Percentiles rank a stretch among this genome's conserved stretches.
Conservation (phyloP, 73 alveolate species). For the Tetrahymena borealis region DNA sequence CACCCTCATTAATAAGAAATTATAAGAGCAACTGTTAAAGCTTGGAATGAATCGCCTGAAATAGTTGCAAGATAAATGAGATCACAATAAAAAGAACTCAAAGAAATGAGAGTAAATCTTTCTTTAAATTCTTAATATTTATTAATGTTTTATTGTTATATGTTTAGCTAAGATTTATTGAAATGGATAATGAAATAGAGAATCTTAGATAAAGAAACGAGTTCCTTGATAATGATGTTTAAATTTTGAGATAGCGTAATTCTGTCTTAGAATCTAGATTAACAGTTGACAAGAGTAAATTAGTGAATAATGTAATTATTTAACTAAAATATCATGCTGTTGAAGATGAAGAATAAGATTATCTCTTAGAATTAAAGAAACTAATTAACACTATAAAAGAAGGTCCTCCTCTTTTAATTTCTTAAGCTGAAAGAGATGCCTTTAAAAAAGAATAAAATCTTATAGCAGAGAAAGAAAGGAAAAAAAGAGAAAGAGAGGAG, state of each 20-base stretch:
- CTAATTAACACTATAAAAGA: background rate
- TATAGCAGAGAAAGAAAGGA: background rate
- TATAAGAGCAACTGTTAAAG: background rate
- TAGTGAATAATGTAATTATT: background rate
- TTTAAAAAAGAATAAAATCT: background rate
- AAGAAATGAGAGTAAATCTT: background rate
- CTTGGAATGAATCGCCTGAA: background rate
- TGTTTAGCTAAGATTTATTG: background rate
- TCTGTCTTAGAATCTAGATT: background rate
- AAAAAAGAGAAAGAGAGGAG: background rate
- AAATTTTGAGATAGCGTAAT: background rate
- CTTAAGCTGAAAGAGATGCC: conserved; percentile 2
- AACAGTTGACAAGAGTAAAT: background rate
- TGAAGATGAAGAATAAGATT: background rate
- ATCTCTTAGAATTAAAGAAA: background rate
- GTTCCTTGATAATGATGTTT: background rate
- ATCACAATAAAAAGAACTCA: background rate
- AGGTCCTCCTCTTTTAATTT: background rate
- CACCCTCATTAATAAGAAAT: background rate
- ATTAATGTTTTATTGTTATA: too few relatives aligned
- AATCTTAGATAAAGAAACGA: background rate
- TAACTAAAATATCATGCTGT: background rate
- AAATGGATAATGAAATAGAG: background rate
- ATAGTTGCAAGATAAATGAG: background rate
- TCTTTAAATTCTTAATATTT: too few relatives aligned